A percentile compares a stretch with the other conserved stretches of the same genome.
phyloP scores from a whole-genome alignment of 768 basidiomycete genomes.

The Panaeolus cyanescens region DNA sequence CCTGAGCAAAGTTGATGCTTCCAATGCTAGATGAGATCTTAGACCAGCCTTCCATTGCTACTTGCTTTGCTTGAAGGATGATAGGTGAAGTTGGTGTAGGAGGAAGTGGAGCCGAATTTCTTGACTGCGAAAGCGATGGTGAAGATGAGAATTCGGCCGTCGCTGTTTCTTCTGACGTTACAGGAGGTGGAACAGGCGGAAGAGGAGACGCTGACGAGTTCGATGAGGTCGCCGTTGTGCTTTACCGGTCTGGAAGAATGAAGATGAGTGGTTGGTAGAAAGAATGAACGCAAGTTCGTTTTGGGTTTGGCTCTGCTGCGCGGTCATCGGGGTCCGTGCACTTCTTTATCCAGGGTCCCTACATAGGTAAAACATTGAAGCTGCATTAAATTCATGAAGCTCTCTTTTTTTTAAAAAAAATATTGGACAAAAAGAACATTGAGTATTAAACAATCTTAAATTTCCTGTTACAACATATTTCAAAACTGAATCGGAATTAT shows the following conservation, averaged over 20 bases:
- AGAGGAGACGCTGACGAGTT: background rate
- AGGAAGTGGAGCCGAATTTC: background rate
- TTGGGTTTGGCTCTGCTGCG: background rate
- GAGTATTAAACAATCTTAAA: no score
- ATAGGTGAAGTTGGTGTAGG: background rate
- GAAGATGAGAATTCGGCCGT: background rate
- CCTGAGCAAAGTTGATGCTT: constrained; percentile 71
- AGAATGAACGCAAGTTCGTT: background rate
- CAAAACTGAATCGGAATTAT: no score
- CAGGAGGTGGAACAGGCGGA: background rate
- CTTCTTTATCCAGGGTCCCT: constrained; percentile 1
- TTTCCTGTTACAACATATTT: no score
- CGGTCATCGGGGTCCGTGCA: constrained; percentile 2
- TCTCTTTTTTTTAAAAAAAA: background rate
- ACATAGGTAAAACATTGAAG: no score
- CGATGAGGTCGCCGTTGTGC: background rate
- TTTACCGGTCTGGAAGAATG: background rate
- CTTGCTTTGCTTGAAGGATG: constrained; percentile 5
- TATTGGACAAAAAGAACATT: no score
- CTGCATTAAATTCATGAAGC: background rate
- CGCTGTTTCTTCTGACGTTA: background rate
- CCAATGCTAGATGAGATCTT: constrained; percentile 66
- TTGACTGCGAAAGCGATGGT: background rate
- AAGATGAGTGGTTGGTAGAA: background rate
- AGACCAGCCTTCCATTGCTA: constrained; percentile 63